phyloP scores from a whole-genome alignment of 768 basidiomycete species.

The Auriscalpium microsporum region DNA sequence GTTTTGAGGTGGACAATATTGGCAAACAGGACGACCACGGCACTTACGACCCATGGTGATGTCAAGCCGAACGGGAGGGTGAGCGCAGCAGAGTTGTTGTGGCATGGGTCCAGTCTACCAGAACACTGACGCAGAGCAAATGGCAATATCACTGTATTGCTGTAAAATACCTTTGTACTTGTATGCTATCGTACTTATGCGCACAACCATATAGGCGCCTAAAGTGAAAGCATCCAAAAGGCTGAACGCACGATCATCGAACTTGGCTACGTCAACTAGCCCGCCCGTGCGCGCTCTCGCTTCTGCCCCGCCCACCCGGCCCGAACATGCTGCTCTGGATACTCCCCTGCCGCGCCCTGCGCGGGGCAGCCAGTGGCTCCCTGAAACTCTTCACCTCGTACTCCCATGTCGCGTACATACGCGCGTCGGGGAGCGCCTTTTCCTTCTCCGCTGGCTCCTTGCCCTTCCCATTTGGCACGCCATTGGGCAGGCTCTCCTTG shows the following conservation, averaged over 20 bases:
- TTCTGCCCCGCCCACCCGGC: conserved; percentile 6
- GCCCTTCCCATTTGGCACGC: conserved; percentile 20
- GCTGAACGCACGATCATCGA: too few species aligned
- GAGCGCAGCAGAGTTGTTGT: too few species aligned
- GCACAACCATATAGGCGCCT: too few species aligned
- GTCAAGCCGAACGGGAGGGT: too few species aligned
- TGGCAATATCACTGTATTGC: too few species aligned
- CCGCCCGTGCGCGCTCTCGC: conserved; percentile 6
- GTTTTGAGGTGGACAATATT: neutral
- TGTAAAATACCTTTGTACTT: too few species aligned
- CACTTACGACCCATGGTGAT: neutral
- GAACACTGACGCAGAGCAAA: too few species aligned
- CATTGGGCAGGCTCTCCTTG: conserved; percentile 17
- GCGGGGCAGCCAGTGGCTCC: conserved; percentile 26
- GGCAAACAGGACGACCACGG: neutral
- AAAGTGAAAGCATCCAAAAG: too few species aligned
- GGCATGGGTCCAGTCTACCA: too few species aligned
- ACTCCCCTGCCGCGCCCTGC: conserved; percentile 18
- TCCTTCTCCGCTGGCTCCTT: conserved; percentile 16
- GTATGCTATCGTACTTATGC: too few species aligned
- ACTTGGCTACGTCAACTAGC: conserved; percentile 1
- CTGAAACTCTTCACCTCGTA: conserved; percentile 36
- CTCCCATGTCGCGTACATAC: conserved; percentile 43
- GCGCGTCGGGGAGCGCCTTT: conserved; percentile 36
- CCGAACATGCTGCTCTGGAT: conserved; percentile 7